A percentile compares a stretch with the other conserved stretches of the same genome.
These are phyloP conservation scores for Fusarium palustre DNA, from an alignment of 2,329 filamentous ascomycete species.

Conservation along the genomic window DNA sequence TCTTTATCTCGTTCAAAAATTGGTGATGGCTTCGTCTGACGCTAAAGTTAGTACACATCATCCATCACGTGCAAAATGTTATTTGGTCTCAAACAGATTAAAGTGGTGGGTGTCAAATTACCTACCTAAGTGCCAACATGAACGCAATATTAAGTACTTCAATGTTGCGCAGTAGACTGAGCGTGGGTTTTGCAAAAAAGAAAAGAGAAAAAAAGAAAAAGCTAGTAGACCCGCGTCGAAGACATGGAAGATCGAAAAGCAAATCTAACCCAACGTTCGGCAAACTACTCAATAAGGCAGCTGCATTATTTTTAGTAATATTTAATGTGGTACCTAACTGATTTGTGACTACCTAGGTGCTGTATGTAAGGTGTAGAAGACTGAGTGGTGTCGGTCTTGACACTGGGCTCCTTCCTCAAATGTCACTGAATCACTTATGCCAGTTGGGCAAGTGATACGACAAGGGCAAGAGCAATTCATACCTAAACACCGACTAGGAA, in stretches of 20 bases:
- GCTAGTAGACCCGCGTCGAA: background rate
- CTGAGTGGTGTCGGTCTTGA: background rate
- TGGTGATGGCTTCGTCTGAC: conserved; percentile 22
- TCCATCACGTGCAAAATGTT: conserved; percentile 6
- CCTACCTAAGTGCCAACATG: no score
- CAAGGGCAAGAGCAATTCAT: conserved; percentile 10
- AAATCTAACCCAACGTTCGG: background rate
- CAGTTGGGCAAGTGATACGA: background rate
- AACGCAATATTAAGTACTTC: background rate
- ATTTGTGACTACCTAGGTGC: no score
- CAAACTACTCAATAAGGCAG: background rate
- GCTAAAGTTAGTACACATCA: background rate
- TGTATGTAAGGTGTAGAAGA: background rate
- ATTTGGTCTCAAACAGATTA: background rate
- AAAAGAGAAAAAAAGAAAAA: background rate
- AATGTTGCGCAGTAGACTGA: background rate
- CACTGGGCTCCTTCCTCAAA: background rate
- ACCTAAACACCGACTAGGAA: conserved; percentile 1
- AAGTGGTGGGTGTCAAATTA: background rate
- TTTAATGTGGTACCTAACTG: background rate
- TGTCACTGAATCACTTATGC: background rate
- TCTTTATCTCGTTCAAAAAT: conserved; percentile 5
- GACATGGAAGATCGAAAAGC: background rate
- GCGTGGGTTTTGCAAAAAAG: background rate
- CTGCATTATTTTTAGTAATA: background rate